A percentile compares a stretch with the other conserved stretches of the same genome.
phyloP scores from a whole-genome alignment of 345 rosid species.

The Litchi chinensis region DNA sequence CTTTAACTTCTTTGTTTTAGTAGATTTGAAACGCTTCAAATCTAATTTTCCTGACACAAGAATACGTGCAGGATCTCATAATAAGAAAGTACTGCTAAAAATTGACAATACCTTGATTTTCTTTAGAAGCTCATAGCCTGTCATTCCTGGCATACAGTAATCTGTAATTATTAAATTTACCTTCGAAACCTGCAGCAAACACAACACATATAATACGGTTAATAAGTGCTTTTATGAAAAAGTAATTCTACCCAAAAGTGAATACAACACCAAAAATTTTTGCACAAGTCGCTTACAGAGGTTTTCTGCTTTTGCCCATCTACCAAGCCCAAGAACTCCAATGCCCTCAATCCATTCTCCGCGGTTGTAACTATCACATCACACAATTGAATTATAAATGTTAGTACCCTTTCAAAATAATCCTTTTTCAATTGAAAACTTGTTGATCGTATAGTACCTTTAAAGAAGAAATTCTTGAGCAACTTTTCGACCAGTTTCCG shows the following conservation, averaged over 20 bases:
- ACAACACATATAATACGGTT: not conserved
- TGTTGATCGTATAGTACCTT: slow-evolving; percentile 39
- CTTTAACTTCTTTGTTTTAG: too few relatives aligned
- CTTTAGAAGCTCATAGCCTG: slow-evolving; percentile 83
- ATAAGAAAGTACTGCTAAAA: not conserved
- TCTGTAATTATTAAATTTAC: slow-evolving; percentile 82
- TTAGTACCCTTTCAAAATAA: too few relatives aligned
- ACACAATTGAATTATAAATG: not conserved
- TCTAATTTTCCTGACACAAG: too few relatives aligned
- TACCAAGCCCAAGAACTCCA: slow-evolving; percentile 67
- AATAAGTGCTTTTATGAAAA: not conserved
- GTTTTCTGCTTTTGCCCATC: slow-evolving; percentile 38
- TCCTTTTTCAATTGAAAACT: too few relatives aligned
- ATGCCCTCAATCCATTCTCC: slow-evolving; percentile 70
- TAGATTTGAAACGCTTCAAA: too few relatives aligned
- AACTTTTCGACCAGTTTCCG: slow-evolving; percentile 67
- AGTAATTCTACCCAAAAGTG: not conserved
- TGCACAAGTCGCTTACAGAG: slow-evolving; percentile 20
- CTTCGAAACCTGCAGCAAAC: slow-evolving; percentile 52
- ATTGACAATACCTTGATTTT: slow-evolving; percentile 59
- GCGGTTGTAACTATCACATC: slow-evolving; percentile 69
- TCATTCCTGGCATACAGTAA: slow-evolving; percentile 95
- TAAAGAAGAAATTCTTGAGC: slow-evolving; percentile 71
- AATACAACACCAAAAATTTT: not conserved
- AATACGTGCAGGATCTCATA: not conserved